Evolutionary conservation across 2,329 filamentous ascomycete genomes (phyloP).

Genomic region (Leptographium radiaticola): DNA sequence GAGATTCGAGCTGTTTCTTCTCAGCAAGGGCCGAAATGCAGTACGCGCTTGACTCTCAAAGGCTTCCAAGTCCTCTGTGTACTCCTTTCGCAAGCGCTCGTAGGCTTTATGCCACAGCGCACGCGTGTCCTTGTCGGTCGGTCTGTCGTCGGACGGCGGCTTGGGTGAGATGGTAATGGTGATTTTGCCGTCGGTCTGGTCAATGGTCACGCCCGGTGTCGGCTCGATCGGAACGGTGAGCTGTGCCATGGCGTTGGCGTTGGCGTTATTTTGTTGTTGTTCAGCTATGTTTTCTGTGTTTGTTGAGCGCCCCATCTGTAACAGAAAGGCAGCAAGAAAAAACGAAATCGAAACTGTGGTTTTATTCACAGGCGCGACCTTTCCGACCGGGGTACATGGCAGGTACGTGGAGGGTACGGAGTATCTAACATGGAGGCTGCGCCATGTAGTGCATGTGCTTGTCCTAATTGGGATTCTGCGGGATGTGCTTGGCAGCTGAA

Average conservation of each 20-base stretch:
- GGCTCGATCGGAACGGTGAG: background rate
- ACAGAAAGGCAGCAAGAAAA: background rate
- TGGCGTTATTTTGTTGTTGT: too few species aligned
- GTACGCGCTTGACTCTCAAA: background rate
- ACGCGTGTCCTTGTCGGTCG: background rate
- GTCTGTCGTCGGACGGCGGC: background rate
- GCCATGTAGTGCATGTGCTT: background rate
- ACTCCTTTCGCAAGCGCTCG: background rate
- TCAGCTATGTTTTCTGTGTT: background rate
- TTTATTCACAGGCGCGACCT: background rate
- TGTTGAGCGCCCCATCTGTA: background rate
- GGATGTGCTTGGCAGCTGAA: background rate
- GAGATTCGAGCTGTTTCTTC: slow-evolving; percentile 2
- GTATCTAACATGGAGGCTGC: background rate
- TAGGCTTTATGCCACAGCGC: slow-evolving; percentile 1
- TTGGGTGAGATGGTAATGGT: slow-evolving; percentile 2
- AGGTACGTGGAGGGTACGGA: background rate
- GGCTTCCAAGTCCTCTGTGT: background rate
- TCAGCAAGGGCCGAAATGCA: background rate
- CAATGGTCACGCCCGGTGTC: slow-evolving; percentile 1
- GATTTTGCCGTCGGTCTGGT: slow-evolving; percentile 1
- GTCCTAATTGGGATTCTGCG: background rate
- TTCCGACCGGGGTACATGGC: background rate
- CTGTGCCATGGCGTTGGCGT: slow-evolving; percentile 1
- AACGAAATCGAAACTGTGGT: background rate